Base-by-base conservation (phyloP, 148 eudicot species). In the Rhododendron williamsianum region DNA sequence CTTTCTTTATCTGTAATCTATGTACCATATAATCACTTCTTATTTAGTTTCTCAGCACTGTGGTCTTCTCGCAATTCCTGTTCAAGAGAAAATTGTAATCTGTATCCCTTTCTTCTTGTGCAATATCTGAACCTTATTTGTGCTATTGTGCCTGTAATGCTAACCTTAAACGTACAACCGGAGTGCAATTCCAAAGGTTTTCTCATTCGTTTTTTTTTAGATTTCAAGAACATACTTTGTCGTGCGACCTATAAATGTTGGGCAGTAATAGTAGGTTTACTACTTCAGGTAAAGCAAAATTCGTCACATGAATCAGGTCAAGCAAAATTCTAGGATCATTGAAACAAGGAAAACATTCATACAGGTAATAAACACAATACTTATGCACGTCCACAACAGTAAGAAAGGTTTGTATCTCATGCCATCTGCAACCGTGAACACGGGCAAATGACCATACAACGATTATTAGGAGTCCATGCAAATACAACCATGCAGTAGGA, bases 11-110 rank as follows among this genome's bases (percentile, higher is more conserved):
- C 43, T 83, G 83, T 81, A 21, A 63, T 54, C 33, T 16, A 63
- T 84, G 86, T 80, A 71, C 38, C n/a, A 46, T 81, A 81, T 16
- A 11, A 33, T 12, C 4, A n/a, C 76, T 84, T 84, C 69, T 52
- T 18, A 54, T 43, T 78, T 56, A 3, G 45, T 13, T 38, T 76
- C 79, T 48, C 69, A 38, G 52, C 38, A 27, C 54, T 84, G 51
- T 84, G 76, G 21, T 36, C 19, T 51, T 73, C 54, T 19, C 8
- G 21, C 19, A 81, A 16, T 81, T 80, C 21, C 9, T 51, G 82
- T 7, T 80, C 35, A 45, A 46, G 56, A 78, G 33, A 78, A n/a
- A 19, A 0, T 19, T 46, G 80, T 43, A 41, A 21, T 21, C 13
- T 76, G 49, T 21, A 21, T 38, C 13, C 51, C 25, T 41, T 41